phyloP scores from a whole-genome alignment of 2,329 filamentous ascomycete genomes.

The Trichoderma sp. region DNA sequence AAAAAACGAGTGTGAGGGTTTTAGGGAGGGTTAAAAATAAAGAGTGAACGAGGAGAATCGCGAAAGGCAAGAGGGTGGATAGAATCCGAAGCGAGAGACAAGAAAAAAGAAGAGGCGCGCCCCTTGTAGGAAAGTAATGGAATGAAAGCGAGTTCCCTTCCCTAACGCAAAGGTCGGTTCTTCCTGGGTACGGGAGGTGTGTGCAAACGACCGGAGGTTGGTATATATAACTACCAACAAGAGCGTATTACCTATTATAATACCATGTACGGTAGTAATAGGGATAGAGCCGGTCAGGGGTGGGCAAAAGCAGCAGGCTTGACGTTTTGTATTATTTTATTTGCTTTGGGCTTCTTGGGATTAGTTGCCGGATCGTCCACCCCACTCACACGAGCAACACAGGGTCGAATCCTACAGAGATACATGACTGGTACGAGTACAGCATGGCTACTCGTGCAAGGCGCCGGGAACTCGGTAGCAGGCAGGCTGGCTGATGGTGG shows the following conservation, averaged over 20 bases:
- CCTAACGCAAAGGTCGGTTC: background rate
- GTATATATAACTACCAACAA: slow-evolving; percentile 12
- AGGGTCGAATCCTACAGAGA: background rate
- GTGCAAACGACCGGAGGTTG: background rate
- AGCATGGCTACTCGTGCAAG: background rate
- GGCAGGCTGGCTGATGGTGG: background rate
- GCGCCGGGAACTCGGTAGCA: slow-evolving; percentile 11
- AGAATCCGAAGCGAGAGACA: slow-evolving; percentile 2
- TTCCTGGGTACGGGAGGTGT: background rate
- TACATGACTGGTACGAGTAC: background rate
- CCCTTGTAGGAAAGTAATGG: slow-evolving; percentile 1
- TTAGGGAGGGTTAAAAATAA: background rate
- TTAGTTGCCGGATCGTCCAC: slow-evolving; percentile 17
- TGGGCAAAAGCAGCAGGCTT: slow-evolving; percentile 1
- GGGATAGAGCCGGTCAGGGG: background rate
- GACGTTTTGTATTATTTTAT: slow-evolving; percentile 18
- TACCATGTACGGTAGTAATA: background rate
- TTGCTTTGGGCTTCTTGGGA: slow-evolving; percentile 13
- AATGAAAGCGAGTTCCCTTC: slow-evolving; percentile 16
- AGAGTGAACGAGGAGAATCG: background rate
- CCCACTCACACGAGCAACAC: slow-evolving; percentile 5
- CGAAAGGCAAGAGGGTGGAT: background rate
- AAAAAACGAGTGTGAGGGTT: slow-evolving; percentile 17
- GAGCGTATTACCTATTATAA: background rate
- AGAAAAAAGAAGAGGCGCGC: slow-evolving; percentile 3